A percentile compares a stretch with the other conserved stretches of the same genome.
Conservation (phyloP, 768 basidiomycete species). For the Phlebiopsis gigantea region DNA sequence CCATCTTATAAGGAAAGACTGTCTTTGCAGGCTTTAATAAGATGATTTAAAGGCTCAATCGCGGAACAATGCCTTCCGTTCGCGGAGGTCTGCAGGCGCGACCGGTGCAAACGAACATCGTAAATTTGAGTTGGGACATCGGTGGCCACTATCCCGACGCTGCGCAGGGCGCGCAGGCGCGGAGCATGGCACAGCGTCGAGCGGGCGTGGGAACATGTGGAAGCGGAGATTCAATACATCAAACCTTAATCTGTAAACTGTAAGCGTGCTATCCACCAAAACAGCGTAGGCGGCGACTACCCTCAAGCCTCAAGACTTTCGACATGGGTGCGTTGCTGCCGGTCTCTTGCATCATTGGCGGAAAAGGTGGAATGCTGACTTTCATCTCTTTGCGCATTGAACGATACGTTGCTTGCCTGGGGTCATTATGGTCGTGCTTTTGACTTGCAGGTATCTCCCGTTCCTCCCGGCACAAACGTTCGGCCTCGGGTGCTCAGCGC, state of each 20-base stretch:
- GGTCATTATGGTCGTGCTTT: neutral
- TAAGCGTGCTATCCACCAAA: constrained; percentile 48
- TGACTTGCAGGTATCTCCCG: constrained; percentile 82
- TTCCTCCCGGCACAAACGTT: constrained; percentile 95
- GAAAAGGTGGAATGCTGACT: constrained; percentile 7
- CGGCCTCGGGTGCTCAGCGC: constrained; percentile 86
- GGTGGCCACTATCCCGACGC: no score
- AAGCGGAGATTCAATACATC: constrained; percentile 24
- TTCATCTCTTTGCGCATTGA: constrained; percentile 2
- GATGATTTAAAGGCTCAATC: no score
- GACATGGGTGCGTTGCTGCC: constrained; percentile 65
- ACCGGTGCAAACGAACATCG: no score
- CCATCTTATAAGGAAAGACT: no score
- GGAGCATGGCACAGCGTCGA: neutral
- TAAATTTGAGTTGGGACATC: no score
- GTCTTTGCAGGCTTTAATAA: no score
- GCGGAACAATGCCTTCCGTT: no score
- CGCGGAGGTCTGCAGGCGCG: no score
- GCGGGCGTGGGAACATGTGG: constrained; percentile 10
- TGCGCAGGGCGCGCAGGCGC: neutral
- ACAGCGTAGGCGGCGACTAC: constrained; percentile 36
- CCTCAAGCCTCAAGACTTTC: constrained; percentile 64
- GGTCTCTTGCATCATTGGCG: constrained; percentile 8
- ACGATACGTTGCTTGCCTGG: neutral
- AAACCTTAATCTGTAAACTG: constrained; percentile 36